Base-by-base conservation (phyloP, 2,329 filamentous ascomycete genomes). In the Grosmannia huntii region DNA sequence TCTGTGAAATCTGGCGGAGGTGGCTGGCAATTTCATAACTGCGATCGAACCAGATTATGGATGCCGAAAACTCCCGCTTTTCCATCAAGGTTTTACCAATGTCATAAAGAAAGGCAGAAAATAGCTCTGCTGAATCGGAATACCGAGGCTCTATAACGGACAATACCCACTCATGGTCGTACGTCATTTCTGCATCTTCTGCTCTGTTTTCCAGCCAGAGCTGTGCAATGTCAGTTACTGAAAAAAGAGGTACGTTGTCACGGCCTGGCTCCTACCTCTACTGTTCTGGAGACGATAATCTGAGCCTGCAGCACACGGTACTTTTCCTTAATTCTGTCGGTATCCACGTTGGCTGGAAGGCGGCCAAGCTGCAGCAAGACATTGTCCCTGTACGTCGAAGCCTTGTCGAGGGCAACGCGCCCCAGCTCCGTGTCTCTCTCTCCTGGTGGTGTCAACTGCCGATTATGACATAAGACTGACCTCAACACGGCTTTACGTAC, bases 21-120 rank as follows among this genome's bases (percentile, higher is more conserved):
- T 66, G 65, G 55, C 79, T 76, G 28, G 91, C 73, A 31, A 84
- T 65, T 12, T 82, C 73, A 54, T 81, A 76, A 3, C 88, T 84
- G 62, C 87, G 79, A 58, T 85, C 78, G 0, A 95, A 72, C 94
- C 92, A 97, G 65, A 79, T 83, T 1, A 78, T 68, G 0, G 89
- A 86, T 51, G 77, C 67, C 1, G 71, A 65, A 61, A 76, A 77
- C 56, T 86, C 76, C 9, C 75, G 71, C 56, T 77, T 79, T 3
- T 67, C 31, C 2, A 82, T 68, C 16, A 85, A 70, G 16, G 77
- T 76, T 53, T 78, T 82, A 4, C 90, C 90, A 48, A 95, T 87
- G 60, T 86, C 83, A 62, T 85, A 88, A 9, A 90, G 75, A 2
- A 85, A 72, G 64, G 90, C 84, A 4, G 84, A 79, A 50, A 91